A percentile compares a stretch with the other conserved stretches of the same genome.
Evolutionary conservation across 345 rosid species (phyloP).

Genomic region (Trapa bicornis): DNA sequence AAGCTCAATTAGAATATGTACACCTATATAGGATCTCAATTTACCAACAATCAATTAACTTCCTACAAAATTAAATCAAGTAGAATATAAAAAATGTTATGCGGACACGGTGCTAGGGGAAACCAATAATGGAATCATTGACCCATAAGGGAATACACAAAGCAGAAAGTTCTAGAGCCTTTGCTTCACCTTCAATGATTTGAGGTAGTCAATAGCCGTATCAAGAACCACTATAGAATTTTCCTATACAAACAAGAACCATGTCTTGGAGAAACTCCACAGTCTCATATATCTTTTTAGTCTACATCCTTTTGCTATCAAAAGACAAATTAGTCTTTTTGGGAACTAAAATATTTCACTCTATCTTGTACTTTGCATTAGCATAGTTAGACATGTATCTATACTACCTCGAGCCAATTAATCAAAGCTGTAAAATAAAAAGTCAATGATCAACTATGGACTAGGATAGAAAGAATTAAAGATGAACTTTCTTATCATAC

Average conservation of each 20-base stretch:
- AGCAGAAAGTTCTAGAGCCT: slow-evolving; percentile 18
- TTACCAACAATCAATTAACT: too few species aligned
- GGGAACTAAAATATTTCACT: neutral
- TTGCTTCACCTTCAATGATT: slow-evolving; percentile 23
- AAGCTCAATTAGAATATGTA: too few species aligned
- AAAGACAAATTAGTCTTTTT: slow-evolving; percentile 12
- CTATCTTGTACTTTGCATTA: slow-evolving; percentile 24
- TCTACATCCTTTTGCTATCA: slow-evolving; percentile 13
- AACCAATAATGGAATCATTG: neutral
- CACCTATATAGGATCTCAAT: too few species aligned
- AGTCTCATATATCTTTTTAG: slow-evolving; percentile 4
- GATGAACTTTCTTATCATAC: too few species aligned
- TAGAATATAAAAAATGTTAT: neutral
- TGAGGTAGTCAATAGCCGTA: slow-evolving; percentile 29
- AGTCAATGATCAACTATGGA: too few species aligned
- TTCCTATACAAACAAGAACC: slow-evolving; percentile 27
- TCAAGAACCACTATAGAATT: slow-evolving; percentile 24
- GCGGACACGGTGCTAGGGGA: too few species aligned
- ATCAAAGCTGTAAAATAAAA: too few species aligned
- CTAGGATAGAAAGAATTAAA: too few species aligned
- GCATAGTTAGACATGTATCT: slow-evolving; percentile 8
- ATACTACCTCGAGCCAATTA: too few species aligned
- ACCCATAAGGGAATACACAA: neutral
- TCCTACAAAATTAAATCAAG: neutral
- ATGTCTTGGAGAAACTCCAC: slow-evolving; percentile 21